Evolutionary conservation across 441 rosid species (phyloP).

Genomic region (Hypseocharis bilobata): DNA sequence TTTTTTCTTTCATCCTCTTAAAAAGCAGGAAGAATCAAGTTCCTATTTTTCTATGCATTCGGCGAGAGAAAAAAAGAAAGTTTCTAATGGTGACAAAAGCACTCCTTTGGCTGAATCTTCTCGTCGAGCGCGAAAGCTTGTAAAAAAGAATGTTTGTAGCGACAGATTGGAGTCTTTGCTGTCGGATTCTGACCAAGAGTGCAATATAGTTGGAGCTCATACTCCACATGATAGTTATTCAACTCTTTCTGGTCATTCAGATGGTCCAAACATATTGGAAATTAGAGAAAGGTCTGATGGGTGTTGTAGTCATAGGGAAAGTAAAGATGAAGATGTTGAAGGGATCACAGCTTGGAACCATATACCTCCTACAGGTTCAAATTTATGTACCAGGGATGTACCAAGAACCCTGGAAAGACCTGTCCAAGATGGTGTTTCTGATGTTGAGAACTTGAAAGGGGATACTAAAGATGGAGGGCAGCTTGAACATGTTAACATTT

Average conservation of each 20-base stretch:
- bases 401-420: slow-evolving; percentile 13
- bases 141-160: slow-evolving; percentile 34
- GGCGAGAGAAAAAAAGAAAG: slow-evolving; percentile 36
- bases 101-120: slow-evolving; percentile 33
- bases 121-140: slow-evolving; percentile 35
- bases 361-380: slow-evolving; percentile 21
- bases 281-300: slow-evolving; percentile 35
- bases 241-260: slow-evolving; percentile 17
- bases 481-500: slow-evolving; percentile 20
- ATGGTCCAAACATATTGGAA: slow-evolving; percentile 23
- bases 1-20: slow-evolving; percentile 8
- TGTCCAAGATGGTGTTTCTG: slow-evolving; percentile 22
- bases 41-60: slow-evolving; percentile 18
- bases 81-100: slow-evolving; percentile 28
- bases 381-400: slow-evolving; percentile 12
- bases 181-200: slow-evolving; percentile 43
- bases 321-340: slow-evolving; percentile 37
- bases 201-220: slow-evolving; percentile 20
- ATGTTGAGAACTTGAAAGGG: slow-evolving; percentile 19
- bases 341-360: slow-evolving; percentile 29
- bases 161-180: slow-evolving; percentile 23
- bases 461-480: slow-evolving; percentile 21
- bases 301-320: slow-evolving; percentile 16
- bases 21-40: slow-evolving; percentile 28
- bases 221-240: not conserved